phyloP scores from a whole-genome alignment of 495 filamentous ascomycete species.

The Terfezia boudieri region DNA sequence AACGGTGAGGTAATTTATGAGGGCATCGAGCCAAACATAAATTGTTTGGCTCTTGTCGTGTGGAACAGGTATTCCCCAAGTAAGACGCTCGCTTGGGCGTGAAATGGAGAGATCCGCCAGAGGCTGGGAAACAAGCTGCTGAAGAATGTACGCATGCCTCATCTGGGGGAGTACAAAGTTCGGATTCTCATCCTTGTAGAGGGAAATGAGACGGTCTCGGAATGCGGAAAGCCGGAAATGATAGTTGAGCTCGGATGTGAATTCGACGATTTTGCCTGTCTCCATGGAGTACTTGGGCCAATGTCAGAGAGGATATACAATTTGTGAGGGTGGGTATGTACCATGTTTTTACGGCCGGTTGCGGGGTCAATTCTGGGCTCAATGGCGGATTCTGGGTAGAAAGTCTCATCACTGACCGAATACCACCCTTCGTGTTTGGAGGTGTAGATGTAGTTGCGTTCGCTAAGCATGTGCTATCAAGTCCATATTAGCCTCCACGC shows the following conservation, averaged over 20 bases:
- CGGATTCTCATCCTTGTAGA: slow-evolving; percentile 46
- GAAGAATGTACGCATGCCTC: slow-evolving; percentile 45
- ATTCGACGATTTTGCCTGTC: slow-evolving; percentile 80
- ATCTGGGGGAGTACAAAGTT: slow-evolving; percentile 42
- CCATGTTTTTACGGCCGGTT: slow-evolving; percentile 63
- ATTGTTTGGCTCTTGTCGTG: slow-evolving; percentile 71
- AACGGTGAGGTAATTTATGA: slow-evolving; percentile 79
- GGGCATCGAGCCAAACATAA: slow-evolving; percentile 93
- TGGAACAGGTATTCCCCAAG: slow-evolving; percentile 81
- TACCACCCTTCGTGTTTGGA: slow-evolving; percentile 90
- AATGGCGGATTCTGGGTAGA: slow-evolving; percentile 58
- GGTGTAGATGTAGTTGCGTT: slow-evolving; percentile 61
- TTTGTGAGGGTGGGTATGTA: slow-evolving; percentile 6
- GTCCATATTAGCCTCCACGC: not conserved
- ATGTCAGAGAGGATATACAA: no score
- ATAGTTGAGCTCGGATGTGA: slow-evolving; percentile 85
- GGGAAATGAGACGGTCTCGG: slow-evolving; percentile 45
- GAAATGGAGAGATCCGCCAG: slow-evolving; percentile 79
- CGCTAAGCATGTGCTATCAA: slow-evolving; percentile 33
- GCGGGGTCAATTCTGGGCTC: slow-evolving; percentile 51
- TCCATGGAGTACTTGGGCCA: slow-evolving; percentile 34
- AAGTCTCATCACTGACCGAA: slow-evolving; percentile 86
- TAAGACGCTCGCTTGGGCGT: slow-evolving; percentile 50
- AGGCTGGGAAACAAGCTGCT: slow-evolving; percentile 40
- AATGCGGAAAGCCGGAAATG: slow-evolving; percentile 80